Conservation (phyloP, 805 yeast species). For the Starmera quercuum region DNA sequence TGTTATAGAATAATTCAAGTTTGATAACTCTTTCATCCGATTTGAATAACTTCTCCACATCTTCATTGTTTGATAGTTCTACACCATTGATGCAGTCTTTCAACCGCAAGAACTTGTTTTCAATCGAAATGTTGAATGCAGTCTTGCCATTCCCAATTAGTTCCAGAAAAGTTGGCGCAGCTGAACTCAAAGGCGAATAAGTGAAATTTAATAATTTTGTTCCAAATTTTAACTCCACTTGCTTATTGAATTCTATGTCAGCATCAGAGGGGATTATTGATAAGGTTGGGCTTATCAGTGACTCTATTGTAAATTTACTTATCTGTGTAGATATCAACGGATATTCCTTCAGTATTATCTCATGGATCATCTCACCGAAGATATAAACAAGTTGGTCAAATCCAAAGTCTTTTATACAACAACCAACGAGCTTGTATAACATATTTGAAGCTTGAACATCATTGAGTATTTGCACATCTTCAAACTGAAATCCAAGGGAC, state of each 20-base stretch:
- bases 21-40: background rate
- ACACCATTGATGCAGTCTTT: conserved; percentile 5
- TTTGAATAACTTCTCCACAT: conserved; percentile 13
- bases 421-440: conserved; percentile 55
- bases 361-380: conserved; percentile 61
- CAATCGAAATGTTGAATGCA: conserved; percentile 40
- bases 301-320: conserved; percentile 16
- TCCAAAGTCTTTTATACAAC: conserved; percentile 72
- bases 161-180: conserved; percentile 77
- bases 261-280: conserved; percentile 30
- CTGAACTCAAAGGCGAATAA: conserved; percentile 54
- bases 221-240: conserved; percentile 43
- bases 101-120: conserved; percentile 10
- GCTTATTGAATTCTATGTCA: conserved; percentile 25
- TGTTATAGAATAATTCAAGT: background rate
- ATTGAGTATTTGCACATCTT: conserved; percentile 24
- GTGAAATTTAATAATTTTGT: conserved; percentile 53
- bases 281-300: conserved; percentile 15
- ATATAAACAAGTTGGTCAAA: conserved; percentile 62
- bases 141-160: conserved; percentile 68
- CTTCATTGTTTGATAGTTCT: conserved; percentile 9
- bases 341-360: conserved; percentile 50
- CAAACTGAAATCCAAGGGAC: conserved; percentile 28
- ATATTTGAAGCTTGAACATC: conserved; percentile 49
- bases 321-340: conserved; percentile 49